Evolutionary conservation across 164 flowering plant genomes (phyloP).

Genomic region (Houttuynia cordata): DNA sequence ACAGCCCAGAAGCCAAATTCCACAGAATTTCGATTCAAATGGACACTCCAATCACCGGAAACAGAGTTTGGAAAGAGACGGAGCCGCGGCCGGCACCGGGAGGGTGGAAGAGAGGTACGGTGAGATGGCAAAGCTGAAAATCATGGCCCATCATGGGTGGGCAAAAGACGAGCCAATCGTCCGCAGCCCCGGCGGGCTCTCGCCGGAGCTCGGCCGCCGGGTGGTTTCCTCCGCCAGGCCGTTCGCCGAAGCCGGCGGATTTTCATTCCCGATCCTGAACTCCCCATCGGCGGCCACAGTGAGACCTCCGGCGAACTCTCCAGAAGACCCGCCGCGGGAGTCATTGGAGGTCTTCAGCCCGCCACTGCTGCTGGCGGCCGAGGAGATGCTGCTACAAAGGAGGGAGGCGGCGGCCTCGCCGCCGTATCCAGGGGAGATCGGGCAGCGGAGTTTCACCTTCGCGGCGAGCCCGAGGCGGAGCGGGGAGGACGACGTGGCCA

Average conservation of each 20-base stretch:
- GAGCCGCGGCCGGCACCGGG: not conserved
- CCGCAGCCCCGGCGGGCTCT: constrained; percentile 2
- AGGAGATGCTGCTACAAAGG: constrained; percentile 2
- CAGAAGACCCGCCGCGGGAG: constrained; percentile 33
- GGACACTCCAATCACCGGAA: constrained; percentile 4
- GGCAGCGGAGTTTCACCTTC: constrained; percentile 17
- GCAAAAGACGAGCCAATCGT: constrained; percentile 2
- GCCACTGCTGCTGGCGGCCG: not conserved
- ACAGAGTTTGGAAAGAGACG: constrained; percentile 3
- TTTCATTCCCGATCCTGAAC: constrained; percentile 40
- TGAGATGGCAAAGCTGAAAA: constrained; percentile 1
- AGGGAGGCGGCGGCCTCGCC: not conserved
- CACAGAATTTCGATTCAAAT: not conserved
- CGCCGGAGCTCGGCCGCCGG: constrained; percentile 17
- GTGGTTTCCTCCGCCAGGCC: constrained; percentile 13
- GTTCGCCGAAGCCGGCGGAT: constrained; percentile 18
- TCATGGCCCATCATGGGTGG: constrained; percentile 4
- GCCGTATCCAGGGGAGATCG: constrained; percentile 6
- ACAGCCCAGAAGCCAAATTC: constrained; percentile 13
- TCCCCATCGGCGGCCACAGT: constrained; percentile 8
- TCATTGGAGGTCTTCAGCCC: constrained; percentile 50
- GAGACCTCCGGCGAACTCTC: not conserved
- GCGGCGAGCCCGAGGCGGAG: constrained; percentile 25
- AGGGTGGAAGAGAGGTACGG: constrained; percentile 3
- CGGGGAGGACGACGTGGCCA: constrained; percentile 48